Conservation (phyloP, 257 asterid species). For the Ilex aquifolium region DNA sequence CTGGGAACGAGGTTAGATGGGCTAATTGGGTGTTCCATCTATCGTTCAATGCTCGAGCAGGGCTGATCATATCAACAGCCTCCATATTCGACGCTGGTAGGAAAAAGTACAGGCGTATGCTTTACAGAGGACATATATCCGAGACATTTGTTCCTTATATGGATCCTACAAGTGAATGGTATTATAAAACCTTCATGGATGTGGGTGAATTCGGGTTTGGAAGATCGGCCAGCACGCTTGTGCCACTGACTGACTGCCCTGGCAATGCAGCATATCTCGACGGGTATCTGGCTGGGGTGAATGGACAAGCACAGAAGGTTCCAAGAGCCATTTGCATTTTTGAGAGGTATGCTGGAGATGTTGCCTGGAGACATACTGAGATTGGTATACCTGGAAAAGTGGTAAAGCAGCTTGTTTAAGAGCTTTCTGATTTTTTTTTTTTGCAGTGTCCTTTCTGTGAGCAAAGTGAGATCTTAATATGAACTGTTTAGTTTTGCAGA, state of each 20-base stretch:
- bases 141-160: slow-evolving; percentile 82
- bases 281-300: slow-evolving; percentile 50
- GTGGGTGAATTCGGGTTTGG: slow-evolving; percentile 81
- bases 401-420: slow-evolving; percentile 20
- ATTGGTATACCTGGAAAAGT: slow-evolving; percentile 52
- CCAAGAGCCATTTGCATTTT: slow-evolving; percentile 51
- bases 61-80: slow-evolving; percentile 56
- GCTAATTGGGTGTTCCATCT: slow-evolving; percentile 63
- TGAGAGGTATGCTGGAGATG: slow-evolving; percentile 43
- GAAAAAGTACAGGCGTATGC: slow-evolving; percentile 37
- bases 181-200: slow-evolving; percentile 64
- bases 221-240: slow-evolving; percentile 49
- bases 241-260: slow-evolving; percentile 54
- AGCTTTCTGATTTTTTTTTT: too few species aligned
- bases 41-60: slow-evolving; percentile 57
- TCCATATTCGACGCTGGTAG: slow-evolving; percentile 26
- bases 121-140: slow-evolving; percentile 63
- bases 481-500: slow-evolving; percentile 26
- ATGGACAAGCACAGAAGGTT: slow-evolving; percentile 38
- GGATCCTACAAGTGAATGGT: slow-evolving; percentile 71
- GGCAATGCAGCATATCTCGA: slow-evolving; percentile 46
- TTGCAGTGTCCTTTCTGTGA: too few species aligned
- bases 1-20: slow-evolving; percentile 47
- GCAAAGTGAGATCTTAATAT: not conserved
- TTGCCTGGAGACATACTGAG: slow-evolving; percentile 79